Percentiles rank a stretch among this genome's conserved stretches.
phyloP scores from a whole-genome alignment of 2,329 filamentous ascomycete species.

The Dactylellina drechsleri region DNA sequence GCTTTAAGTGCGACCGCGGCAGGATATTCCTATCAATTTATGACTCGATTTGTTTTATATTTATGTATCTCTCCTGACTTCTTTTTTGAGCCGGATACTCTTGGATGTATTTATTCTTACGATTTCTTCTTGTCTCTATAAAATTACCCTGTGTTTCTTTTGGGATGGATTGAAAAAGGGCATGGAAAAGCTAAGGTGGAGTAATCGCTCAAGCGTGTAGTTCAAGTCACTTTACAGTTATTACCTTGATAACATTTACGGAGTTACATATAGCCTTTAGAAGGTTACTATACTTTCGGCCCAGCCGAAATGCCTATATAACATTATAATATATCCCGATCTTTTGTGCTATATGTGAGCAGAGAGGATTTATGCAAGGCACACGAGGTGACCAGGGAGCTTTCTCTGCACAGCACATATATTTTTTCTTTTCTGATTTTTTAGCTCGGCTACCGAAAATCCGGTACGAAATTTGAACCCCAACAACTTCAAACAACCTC shows the following conservation, averaged over 20 bases:
- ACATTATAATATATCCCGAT: too few relatives aligned
- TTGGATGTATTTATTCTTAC: neutral
- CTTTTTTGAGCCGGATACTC: neutral
- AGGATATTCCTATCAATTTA: too few relatives aligned
- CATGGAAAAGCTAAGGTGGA: too few relatives aligned
- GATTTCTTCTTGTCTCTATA: neutral
- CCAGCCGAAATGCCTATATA: neutral
- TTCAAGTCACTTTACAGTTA: too few relatives aligned
- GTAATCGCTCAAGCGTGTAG: too few relatives aligned
- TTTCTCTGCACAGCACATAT: too few relatives aligned
- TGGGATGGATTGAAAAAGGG: too few relatives aligned
- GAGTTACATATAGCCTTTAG: neutral
- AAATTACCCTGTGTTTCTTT: neutral
- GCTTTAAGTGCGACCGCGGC: too few relatives aligned
- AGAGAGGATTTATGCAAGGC: conserved; percentile 18
- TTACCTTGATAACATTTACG: too few relatives aligned
- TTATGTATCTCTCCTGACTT: neutral
- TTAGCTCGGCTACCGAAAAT: conserved; percentile 52
- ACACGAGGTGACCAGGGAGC: neutral
- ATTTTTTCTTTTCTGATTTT: too few relatives aligned
- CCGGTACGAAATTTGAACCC: conserved; percentile 35
- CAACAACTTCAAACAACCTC: conserved; percentile 44
- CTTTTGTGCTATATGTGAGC: neutral
- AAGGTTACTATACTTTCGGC: neutral
- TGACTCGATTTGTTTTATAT: neutral